Evolutionary conservation across 805 yeast genomes (phyloP).

Genomic region (Candida michaelii): DNA sequence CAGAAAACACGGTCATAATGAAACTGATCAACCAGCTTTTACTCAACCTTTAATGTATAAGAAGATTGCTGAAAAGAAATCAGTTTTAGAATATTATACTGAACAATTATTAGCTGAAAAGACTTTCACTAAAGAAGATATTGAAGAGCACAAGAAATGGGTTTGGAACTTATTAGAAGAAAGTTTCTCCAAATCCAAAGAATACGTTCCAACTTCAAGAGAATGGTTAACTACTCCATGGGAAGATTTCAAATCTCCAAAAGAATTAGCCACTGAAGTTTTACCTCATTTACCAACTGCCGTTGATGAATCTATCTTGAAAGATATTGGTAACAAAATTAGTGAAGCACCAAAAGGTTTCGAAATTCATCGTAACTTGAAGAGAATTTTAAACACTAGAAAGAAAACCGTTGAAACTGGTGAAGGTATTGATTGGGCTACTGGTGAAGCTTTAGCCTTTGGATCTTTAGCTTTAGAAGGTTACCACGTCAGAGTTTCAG

Average conservation of each 20-base stretch:
- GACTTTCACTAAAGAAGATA: conserved; percentile 83
- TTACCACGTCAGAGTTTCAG: conserved; percentile 93
- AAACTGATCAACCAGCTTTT: conserved; percentile 98
- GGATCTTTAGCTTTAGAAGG: conserved; percentile 93
- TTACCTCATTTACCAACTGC: conserved; percentile 96
- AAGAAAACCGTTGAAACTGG: conserved; percentile 85
- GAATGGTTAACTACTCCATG: conserved; percentile 99
- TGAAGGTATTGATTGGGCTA: conserved; percentile 97
- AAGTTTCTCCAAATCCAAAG: conserved; percentile 83
- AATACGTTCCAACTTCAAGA: conserved; percentile 84
- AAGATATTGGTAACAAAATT: conserved; percentile 73
- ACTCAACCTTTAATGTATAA: conserved; percentile 98
- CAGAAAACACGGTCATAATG: conserved; percentile 98
- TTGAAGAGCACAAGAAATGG: conserved; percentile 96
- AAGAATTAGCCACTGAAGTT: conserved; percentile 91
- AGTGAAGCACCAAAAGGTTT: conserved; percentile 86
- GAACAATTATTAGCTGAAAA: conserved; percentile 81
- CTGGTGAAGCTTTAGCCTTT: conserved; percentile 98
- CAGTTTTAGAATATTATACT: conserved; percentile 84
- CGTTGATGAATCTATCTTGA: conserved; percentile 66
- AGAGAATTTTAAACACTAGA: conserved; percentile 88
- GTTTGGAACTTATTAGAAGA: conserved; percentile 94
- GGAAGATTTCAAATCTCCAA: conserved; percentile 98
- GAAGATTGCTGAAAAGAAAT: conserved; percentile 82
- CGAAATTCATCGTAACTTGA: conserved; percentile 90